Evolutionary conservation across 176 grass and related monocot species (phyloP), one percentile per base, ranked within the genome.

Genomic region (Elymus sibiricus): DNA sequence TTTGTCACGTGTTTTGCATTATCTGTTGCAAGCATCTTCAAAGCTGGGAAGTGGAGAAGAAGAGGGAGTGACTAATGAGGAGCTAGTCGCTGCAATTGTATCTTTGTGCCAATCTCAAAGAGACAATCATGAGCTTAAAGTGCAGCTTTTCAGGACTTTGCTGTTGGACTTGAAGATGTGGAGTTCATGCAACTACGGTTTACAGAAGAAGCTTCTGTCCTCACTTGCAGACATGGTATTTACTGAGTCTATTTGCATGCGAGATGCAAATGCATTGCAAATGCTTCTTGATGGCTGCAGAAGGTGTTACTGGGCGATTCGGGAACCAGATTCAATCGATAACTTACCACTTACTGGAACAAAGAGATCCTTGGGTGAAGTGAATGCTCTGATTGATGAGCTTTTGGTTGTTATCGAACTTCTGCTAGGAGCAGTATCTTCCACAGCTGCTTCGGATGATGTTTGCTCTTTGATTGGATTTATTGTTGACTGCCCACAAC

Each of bases 151-250:
- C 66, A 92, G 86, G 16, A 95, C 88, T 87, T 92, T 98, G 77
- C 90, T 98, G 53, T 79, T 98, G 84, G 90, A 98, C 86, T 85
- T 98, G 80, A 98, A 98, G 86, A 83, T 90, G 88, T 98, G 96
- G 96, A 95, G 93, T 87, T 88, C 90, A 64, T 98, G 96, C 70
- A 92, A 91, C 84, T 98, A 98, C 40, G 94, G 93, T 63, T 89
- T 98, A 83, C 96, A 98, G 82, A 98, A 98, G 86, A 95, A 98
- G 84, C 96, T 98, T 94, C 90, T 98, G 29, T 98, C 96, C 66
- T 98, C 96, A 61, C 96, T 98, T 84, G 90, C 96, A 79, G 96
- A 98, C 84, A 98, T 98, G 96, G 84, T 95, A 81, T 95, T 98
- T 89, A 95, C 93, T 56, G 96, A 98, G 73, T 78, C 90, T 84